Evolutionary conservation across 805 yeast genomes (phyloP).

Genomic region (Priceomyces carsonii): DNA sequence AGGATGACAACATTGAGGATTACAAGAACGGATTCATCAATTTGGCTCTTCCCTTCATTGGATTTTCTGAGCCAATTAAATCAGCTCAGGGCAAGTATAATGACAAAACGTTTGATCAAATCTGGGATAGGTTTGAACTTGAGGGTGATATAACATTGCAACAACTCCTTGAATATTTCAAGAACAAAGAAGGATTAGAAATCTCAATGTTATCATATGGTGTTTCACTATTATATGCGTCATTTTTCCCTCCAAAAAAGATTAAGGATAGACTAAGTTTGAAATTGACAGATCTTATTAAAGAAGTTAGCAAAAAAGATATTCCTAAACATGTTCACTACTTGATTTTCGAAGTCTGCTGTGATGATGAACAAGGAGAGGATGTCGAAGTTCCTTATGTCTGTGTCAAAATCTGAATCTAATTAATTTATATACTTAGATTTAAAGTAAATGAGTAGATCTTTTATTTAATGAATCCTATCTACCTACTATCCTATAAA

Average conservation of each 20-base stretch:
- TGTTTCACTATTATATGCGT: slow-evolving; percentile 85
- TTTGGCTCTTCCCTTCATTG: slow-evolving; percentile 92
- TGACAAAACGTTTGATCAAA: slow-evolving; percentile 73
- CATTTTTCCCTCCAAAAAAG: slow-evolving; percentile 92
- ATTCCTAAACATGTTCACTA: slow-evolving; percentile 72
- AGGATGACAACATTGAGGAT: slow-evolving; percentile 72
- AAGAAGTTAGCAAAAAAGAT: slow-evolving; percentile 82
- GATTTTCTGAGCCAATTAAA: slow-evolving; percentile 93
- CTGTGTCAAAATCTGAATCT: slow-evolving; percentile 46
- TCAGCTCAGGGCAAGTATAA: slow-evolving; percentile 84
- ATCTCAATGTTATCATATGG: slow-evolving; percentile 91
- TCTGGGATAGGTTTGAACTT: slow-evolving; percentile 94
- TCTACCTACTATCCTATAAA: too few relatives aligned
- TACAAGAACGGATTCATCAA: slow-evolving; percentile 92
- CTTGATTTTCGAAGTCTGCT: slow-evolving; percentile 84
- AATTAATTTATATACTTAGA: too few relatives aligned
- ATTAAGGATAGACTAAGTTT: slow-evolving; percentile 70
- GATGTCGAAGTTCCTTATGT: slow-evolving; percentile 95
- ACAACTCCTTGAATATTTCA: slow-evolving; percentile 72
- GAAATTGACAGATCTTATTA: slow-evolving; percentile 73
- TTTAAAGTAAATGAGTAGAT: too few relatives aligned
- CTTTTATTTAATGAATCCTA: too few relatives aligned
- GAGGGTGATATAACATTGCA: slow-evolving; percentile 74
- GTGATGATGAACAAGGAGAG: slow-evolving; percentile 89
- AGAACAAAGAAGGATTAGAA: slow-evolving; percentile 79